Conservation (phyloP, 768 basidiomycete genomes). For the Lepiota brunneoincarnata region DNA sequence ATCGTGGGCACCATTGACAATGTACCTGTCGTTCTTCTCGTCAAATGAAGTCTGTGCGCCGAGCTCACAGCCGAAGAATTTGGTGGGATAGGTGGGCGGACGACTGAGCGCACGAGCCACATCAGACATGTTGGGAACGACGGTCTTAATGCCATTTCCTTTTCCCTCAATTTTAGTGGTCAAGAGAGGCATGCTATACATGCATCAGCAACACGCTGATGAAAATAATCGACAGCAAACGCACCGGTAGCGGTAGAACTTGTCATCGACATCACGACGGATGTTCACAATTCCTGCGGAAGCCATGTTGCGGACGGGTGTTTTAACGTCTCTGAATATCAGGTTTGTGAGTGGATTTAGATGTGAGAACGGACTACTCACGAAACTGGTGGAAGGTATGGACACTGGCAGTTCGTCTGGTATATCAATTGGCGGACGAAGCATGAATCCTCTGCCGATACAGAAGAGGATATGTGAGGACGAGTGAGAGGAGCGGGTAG, state of each 20-base stretch:
- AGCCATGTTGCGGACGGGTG: slow-evolving; percentile 69
- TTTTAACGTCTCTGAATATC: slow-evolving; percentile 52
- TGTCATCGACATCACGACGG: slow-evolving; percentile 94
- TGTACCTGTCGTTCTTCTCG: slow-evolving; percentile 96
- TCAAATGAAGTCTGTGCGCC: slow-evolving; percentile 97
- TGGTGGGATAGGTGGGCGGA: slow-evolving; percentile 95
- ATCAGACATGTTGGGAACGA: slow-evolving; percentile 98
- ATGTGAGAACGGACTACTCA: slow-evolving; percentile 25
- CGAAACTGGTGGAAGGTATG: slow-evolving; percentile 52
- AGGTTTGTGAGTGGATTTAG: background rate
- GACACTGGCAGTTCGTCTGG: slow-evolving; percentile 57
- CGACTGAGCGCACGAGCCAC: slow-evolving; percentile 93
- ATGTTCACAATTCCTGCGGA: slow-evolving; percentile 80
- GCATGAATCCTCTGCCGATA: slow-evolving; percentile 86
- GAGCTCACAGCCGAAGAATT: slow-evolving; percentile 98
- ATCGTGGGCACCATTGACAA: slow-evolving; percentile 97
- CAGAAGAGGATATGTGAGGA: slow-evolving; percentile 55
- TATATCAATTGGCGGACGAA: slow-evolving; percentile 82
- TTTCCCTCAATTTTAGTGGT: slow-evolving; percentile 97
- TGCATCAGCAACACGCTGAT: slow-evolving; percentile 10
- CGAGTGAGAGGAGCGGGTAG: slow-evolving; percentile 43
- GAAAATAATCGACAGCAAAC: slow-evolving; percentile 19
- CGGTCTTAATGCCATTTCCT: slow-evolving; percentile 99
- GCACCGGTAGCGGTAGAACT: slow-evolving; percentile 92
- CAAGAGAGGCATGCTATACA: slow-evolving; percentile 85